A percentile compares a stretch with the other conserved stretches of the same genome.
phyloP scores from a whole-genome alignment of 2,329 filamentous ascomycete species.

The Ramularia endophylla region DNA sequence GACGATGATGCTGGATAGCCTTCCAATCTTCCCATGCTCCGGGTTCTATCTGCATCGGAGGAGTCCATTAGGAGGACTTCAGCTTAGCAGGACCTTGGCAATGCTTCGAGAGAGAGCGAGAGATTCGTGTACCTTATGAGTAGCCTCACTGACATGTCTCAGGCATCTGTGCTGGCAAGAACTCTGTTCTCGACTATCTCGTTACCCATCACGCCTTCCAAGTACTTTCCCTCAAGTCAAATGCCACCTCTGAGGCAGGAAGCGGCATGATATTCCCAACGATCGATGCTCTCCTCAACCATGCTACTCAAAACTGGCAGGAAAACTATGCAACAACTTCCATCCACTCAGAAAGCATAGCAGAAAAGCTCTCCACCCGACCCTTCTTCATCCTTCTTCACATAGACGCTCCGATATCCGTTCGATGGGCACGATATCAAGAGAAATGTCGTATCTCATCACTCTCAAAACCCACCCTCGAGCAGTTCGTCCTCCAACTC shows the following conservation, averaged over 20 bases:
- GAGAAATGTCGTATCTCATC: slow-evolving; percentile 46
- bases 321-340: slow-evolving; percentile 81
- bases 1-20: no score
- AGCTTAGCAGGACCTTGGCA: no score
- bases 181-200: slow-evolving; percentile 81
- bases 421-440: slow-evolving; percentile 76
- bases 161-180: slow-evolving; percentile 94
- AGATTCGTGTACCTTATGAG: no score
- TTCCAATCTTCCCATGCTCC: no score
- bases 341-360: slow-evolving; percentile 63
- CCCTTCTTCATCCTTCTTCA: slow-evolving; percentile 93
- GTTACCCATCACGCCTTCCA: slow-evolving; percentile 78
- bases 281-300: slow-evolving; percentile 67
- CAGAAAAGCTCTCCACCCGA: slow-evolving; percentile 69
- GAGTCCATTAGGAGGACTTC: no score
- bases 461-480: slow-evolving; percentile 39
- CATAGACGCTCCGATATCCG: slow-evolving; percentile 79
- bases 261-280: slow-evolving; percentile 46
- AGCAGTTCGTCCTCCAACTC: slow-evolving; percentile 55
- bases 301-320: slow-evolving; percentile 79
- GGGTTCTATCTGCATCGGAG: no score
- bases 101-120: no score
- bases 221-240: slow-evolving; percentile 56
- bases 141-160: slow-evolving; percentile 7
- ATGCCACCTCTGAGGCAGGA: slow-evolving; percentile 4